Percentiles rank a stretch among this genome's conserved stretches.
Evolutionary conservation across 768 basidiomycete genomes (phyloP).

Genomic region (Stropharia rugosoannulata): DNA sequence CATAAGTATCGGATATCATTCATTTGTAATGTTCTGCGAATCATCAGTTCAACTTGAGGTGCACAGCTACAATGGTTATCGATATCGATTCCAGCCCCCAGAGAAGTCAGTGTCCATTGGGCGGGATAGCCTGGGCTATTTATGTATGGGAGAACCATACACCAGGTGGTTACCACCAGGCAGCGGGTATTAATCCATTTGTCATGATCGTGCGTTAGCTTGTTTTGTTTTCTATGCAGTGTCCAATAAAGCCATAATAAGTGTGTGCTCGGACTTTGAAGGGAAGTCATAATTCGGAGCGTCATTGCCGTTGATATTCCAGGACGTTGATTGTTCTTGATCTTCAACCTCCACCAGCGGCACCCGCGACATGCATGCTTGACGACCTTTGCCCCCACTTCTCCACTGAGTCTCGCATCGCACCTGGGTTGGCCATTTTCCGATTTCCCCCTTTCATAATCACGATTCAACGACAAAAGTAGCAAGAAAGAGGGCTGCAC

Average conservation of each 20-base stretch:
- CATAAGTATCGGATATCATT: too few relatives aligned
- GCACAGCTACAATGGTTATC: too few relatives aligned
- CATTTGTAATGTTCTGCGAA: too few relatives aligned
- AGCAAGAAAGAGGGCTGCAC: too few relatives aligned
- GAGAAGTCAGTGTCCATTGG: too few relatives aligned
- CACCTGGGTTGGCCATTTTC: too few relatives aligned
- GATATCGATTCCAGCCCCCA: too few relatives aligned
- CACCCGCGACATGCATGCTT: conserved; percentile 11
- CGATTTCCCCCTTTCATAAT: too few relatives aligned
- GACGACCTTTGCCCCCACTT: conserved; percentile 16
- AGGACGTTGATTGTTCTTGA: neutral
- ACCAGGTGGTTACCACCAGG: neutral
- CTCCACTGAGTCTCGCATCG: too few relatives aligned
- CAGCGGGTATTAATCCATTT: neutral
- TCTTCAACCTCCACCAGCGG: conserved; percentile 1
- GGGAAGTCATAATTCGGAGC: neutral
- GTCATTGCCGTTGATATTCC: neutral
- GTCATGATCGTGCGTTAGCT: neutral
- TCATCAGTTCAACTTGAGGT: too few relatives aligned
- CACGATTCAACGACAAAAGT: too few relatives aligned
- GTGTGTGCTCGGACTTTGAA: neutral
- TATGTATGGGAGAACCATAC: neutral
- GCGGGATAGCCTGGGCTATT: neutral
- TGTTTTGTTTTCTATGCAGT: neutral
- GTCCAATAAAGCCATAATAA: conserved; percentile 7